Percentiles rank a stretch among this genome's conserved stretches.
phyloP scores from a whole-genome alignment of 495 filamentous ascomycete genomes.

The Neurospora sp. region DNA sequence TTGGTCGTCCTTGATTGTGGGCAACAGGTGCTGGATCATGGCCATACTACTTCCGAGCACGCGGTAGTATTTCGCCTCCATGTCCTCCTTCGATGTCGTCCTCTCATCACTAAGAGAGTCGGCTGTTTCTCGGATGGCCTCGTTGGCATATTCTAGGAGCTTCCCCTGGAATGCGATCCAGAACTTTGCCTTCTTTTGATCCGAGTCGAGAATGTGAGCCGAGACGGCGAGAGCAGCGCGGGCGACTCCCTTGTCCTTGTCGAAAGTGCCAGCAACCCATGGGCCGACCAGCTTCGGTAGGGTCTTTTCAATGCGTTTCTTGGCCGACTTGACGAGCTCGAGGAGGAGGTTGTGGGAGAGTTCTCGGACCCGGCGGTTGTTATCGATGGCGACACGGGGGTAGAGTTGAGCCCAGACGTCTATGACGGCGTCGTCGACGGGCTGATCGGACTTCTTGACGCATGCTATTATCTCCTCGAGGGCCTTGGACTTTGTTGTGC shows the following conservation, averaged over 20 bases:
- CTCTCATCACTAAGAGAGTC: slow-evolving; percentile 82
- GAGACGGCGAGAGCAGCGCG: slow-evolving; percentile 68
- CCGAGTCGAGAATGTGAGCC: slow-evolving; percentile 58
- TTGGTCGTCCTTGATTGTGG: slow-evolving; percentile 44
- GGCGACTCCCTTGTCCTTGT: slow-evolving; percentile 65
- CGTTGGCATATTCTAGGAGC: slow-evolving; percentile 70
- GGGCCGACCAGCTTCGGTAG: slow-evolving; percentile 67
- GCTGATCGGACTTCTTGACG: slow-evolving; percentile 24
- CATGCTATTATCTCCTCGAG: slow-evolving; percentile 68
- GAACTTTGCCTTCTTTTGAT: slow-evolving; percentile 64
- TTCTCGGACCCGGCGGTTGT: slow-evolving; percentile 76
- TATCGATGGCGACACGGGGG: slow-evolving; percentile 79
- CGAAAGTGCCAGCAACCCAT: slow-evolving; percentile 83
- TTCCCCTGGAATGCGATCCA: slow-evolving; percentile 66
- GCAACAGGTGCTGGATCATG: slow-evolving; percentile 44
- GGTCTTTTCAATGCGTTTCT: slow-evolving; percentile 70
- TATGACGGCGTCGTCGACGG: neutral
- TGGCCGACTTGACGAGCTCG: slow-evolving; percentile 56
- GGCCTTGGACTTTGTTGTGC: slow-evolving; percentile 85
- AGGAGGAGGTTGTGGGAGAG: slow-evolving; percentile 68
- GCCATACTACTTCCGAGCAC: slow-evolving; percentile 59
- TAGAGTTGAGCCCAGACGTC: slow-evolving; percentile 64
- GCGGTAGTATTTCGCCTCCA: slow-evolving; percentile 70
- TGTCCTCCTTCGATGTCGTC: slow-evolving; percentile 72
- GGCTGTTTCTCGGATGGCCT: slow-evolving; percentile 68